Evolutionary conservation across 495 filamentous ascomycete species (phyloP), one percentile per base, ranked within the genome.

Genomic region (Trichoderma asperelloides): DNA sequence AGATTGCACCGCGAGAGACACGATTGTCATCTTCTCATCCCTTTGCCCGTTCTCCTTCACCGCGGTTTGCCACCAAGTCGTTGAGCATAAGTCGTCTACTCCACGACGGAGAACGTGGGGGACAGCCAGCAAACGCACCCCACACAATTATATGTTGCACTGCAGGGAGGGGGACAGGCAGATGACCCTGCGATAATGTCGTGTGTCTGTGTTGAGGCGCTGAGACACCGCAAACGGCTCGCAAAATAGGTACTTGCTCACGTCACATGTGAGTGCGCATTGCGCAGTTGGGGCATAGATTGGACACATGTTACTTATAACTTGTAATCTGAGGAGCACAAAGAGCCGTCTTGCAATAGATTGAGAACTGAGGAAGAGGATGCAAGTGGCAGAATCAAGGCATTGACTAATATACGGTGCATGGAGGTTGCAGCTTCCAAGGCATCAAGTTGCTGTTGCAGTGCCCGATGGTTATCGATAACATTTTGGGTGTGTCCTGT

Each of bases 61-160:
- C 33, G 5, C 33, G 5, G 33, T 37, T 37, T 7, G 33, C 33
- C 33, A 7, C 33, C 9, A 37, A 37, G 30, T 37, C 33, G 33
- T 37, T 37, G 9, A 37, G 33, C 33, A 37, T 37, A 37, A 37
- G 5, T 37, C 33, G 33, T 27, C 49, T 57, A 2, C 4, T 27
- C 8, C 49, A 21, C 28, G 27, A 60, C 13, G n/a, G 55, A 60
- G 55, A 13, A 30, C 55, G n/a, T 60, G 55, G 16, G 55, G 55
- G 55, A 21, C 23, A 60, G 23, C 23, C 11, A 30, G 25, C 43
- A 57, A 57, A 57, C 49, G 49, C 49, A 57, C 55, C 55, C 55
- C 55, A 25, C 55, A 60, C n/a, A 60, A 30, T 60, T 28, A 60
- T 25, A 60, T 60, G 55, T 60, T 60, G 55, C 55, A 60, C 55